Evolutionary conservation across 495 filamentous ascomycete species (phyloP), one percentile per base, ranked within the genome.

Genomic region (Penicillium verhagenii): DNA sequence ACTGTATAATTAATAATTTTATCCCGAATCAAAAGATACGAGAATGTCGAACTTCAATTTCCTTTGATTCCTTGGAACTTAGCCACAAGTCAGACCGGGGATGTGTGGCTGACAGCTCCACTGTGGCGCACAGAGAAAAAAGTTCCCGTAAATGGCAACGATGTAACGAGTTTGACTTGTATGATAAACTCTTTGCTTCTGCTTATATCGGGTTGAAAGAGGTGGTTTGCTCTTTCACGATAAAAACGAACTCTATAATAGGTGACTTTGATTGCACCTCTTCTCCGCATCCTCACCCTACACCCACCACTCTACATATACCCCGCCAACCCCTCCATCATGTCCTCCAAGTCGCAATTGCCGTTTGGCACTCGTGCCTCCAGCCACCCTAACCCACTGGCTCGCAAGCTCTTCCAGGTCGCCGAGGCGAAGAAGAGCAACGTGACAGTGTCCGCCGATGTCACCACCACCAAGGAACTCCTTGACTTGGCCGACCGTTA

Each of bases 401-500:
- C 70, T 14, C 68, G 65, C 47, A 72, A 68, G 53, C 71, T 79
- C 23, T 78, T 79, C 53, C 53, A 74, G 33, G 68, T 79, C 16
- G 75, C 76, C 8, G 73, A 77, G 49, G 64, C 67, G 54, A 79
- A 79, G 60, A 72, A 77, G 58, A 75, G 74, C 59, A 79, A 79
- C 55, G 73, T 79, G 44, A 76, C 75, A n/a, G 70, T 79, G 33
- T 79, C 77, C 11, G 77, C 77, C 19, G 77, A 79, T 38, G 72
- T 79, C 29, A 78, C 77, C 4, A 77, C 73, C 20, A 74, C 76
- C 35, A 65, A 72, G 45, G 73, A 77, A 47, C 69, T 79, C 11
- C 69, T 79, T 1, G 71, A 76, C 25, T 67, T 79, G 4, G 76
- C 75, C 56, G 75, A 79, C 57, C 68, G 77, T 78, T 16, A 44